Base-by-base conservation (phyloP, 163 green algal genomes). In the Scenedesmus sp. region DNA sequence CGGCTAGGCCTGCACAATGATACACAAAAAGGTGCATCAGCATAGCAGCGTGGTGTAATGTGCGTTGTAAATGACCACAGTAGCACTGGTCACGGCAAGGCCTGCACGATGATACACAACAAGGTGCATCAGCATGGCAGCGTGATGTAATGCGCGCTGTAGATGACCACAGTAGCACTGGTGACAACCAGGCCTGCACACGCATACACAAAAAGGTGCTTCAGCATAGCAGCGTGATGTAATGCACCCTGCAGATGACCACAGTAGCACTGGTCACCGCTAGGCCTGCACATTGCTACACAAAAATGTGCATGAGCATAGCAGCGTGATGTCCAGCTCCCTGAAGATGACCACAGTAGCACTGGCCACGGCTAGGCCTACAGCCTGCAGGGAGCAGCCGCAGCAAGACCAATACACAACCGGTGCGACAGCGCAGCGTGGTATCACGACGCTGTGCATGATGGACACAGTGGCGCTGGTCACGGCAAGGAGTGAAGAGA, bases 61-160 rank as follows among this genome's bases (percentile, higher is more conserved):
- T 34, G 13, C 13, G 52, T 46, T 46, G 34, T 97, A 98, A 46
- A 98, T 96, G 56, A 97, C 94, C 0, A 96, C 90, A 0, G 96
- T 97, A 74, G 96, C 96, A 13, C 93, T 96, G 20, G 96, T 98
- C 7, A 98, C 96, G 0, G 96, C 97, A 5, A 98, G 90, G 15
- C 96, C 96, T 91, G 86, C 3, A 79, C 57, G 15, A 16, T 16
- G 76, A 46, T 46, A 46, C 34, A 46, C 34, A 46, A 46, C 34
- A 46, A 46, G 34, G 34, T 46, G 62, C 62, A 1, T 1, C 62
- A 73, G 62, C 62, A 73, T 15, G 1, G 0, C 62, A 15, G 12
- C 12, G 62, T 15, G 62, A 18, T 74, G 5, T 52, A 6, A 90
- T 70, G 82, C 82, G 13, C 13, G 1, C 34, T 46, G 34, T 97